Evolutionary conservation across 2,329 filamentous ascomycete genomes (phyloP), one percentile per base, ranked within the genome.

Genomic region (Metarhizium guizhouense): DNA sequence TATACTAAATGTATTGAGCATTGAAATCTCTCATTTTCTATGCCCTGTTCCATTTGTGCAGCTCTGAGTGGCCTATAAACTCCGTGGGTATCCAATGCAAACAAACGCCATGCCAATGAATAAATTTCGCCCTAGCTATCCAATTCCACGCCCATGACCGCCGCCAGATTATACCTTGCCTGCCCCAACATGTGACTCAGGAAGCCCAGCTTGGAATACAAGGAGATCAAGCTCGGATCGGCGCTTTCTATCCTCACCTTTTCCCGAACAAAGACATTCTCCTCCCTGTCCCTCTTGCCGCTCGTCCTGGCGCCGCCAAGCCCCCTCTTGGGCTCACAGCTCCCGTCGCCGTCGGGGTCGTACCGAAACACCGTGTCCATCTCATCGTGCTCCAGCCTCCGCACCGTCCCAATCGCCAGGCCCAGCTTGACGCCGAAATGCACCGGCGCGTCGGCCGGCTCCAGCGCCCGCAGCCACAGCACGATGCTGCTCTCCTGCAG

Each of bases 211-310:
- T 96, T 96, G 5, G 90, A 87, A 68, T 89, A 86, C 38, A 94
- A 77, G 40, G 88, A 87, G 68, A 96, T 85, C 60, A 96, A 68
- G 63, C 85, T 92, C 1, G 93, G 93, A 69, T 97, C 92, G 55
- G 91, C 89, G 64, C 84, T 93, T 70, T 96, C 92, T 2, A 96
- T 86, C 45, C 88, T 80, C 4, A 96, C 82, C 74, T 96, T 96
- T 69, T 96, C 93, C 62, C 86, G 84, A 49, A 97, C 93, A 60
- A 84, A 86, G 3, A 96, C 91, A 58, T 94, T 84, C 3, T 71
- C 68, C 58, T 40, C 65, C 64, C 47, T 54, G 59, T 11, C 58
- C 51, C 13, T 64, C 57, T 38, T 57, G 53, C n/a, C 62, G 60
- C 36, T 65, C 63, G 30, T 61, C 60, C 38, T 60, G 61, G 58